Conservation (phyloP, 1,284 basidiomycete genomes). For the Ganoderma meredithae region DNA sequence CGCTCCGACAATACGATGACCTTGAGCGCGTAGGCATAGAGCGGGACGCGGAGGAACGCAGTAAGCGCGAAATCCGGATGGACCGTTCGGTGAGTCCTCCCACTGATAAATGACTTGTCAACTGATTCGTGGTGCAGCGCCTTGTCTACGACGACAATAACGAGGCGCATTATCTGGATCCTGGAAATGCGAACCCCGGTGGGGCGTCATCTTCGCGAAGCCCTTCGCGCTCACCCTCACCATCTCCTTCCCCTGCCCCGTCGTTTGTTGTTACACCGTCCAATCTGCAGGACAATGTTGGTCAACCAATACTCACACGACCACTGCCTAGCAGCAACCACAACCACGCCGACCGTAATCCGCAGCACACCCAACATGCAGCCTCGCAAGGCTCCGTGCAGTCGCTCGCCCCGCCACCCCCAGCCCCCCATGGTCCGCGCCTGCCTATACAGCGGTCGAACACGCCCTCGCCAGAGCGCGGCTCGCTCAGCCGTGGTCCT, state of each 20-base stretch:
- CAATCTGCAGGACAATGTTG: constrained; percentile 24
- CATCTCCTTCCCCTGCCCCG: constrained; percentile 46
- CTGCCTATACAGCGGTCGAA: constrained; percentile 64
- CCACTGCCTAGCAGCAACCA: constrained; percentile 5
- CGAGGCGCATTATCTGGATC: constrained; percentile 30
- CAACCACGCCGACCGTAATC: constrained; percentile 13
- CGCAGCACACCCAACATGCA: constrained; percentile 35
- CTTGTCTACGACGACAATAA: constrained; percentile 40
- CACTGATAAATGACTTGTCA: too few relatives aligned
- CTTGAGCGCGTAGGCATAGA: constrained; percentile 71
- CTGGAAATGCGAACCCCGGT: constrained; percentile 34
- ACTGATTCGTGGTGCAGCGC: constrained; percentile 10
- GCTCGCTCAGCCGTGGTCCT: constrained; percentile 14
- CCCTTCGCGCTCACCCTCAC: constrained; percentile 48
- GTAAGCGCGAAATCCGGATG: constrained; percentile 62
- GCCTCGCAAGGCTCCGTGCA: constrained; percentile 37
- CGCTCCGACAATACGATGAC: constrained; percentile 66
- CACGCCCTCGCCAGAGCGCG: constrained; percentile 57
- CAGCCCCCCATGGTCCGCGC: constrained; percentile 73
- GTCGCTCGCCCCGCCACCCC: constrained; percentile 67
- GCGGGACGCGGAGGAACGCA: constrained; percentile 65
- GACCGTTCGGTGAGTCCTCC: constrained; percentile 56
- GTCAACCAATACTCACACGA: constrained; percentile 41
- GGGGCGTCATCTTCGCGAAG: constrained; percentile 48
- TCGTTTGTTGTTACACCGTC: constrained; percentile 42